Evolutionary conservation across 2,329 filamentous ascomycete species (phyloP), one percentile per base, ranked within the genome.

Genomic region (Trichoderma oligosporum): DNA sequence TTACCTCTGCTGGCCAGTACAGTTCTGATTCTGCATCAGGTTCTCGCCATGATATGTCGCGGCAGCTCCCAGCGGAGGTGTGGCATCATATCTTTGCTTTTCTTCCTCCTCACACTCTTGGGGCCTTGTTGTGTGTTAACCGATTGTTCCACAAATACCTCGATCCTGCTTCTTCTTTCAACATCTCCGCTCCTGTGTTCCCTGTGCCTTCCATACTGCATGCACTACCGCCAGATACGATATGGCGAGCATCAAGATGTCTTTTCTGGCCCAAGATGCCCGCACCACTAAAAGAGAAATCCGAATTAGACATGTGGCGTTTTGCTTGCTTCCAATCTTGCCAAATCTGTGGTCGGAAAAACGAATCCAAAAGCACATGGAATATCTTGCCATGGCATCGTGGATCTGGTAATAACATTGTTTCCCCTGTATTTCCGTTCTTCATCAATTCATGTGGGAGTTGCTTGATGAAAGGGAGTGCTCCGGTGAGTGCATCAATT

Each of bases 231-330:
- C 82, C 87, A 65, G 82, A 90, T 67, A 72, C 74, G 46, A 84
- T 93, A 65, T 93, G 89, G 89, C 81, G 81, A 67, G 75, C 78
- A 62, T 87, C 88, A 64, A 82, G 88, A 66, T 84, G 84, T 64
- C 72, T 75, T 18, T 85, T 83, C 69, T 82, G 82, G 74, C 83
- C 83, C 24, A 80, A 80, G 62, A 83, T 91, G 75, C 89, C 89
- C 45, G 78, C 79, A 56, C 89, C 89, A 25, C 76, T 93, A 48
- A 74, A 76, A 52, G 80, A 78, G 58, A 82, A 80, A 67, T 82
- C 82, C 39, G 89, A 94, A 70, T 75, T 89, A 62, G 82, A 86
- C 39, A 92, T 92, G 88, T 91, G 89, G 82, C 82, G 81, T 65
- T 74, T 94, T 49, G 77, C 84, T 33, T 85, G 83, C 69, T 80